These are phyloP conservation scores for Aspergillus brunneoviolaceus DNA, from an alignment of 2,329 filamentous ascomycete genomes.

Conservation along the genomic window DNA sequence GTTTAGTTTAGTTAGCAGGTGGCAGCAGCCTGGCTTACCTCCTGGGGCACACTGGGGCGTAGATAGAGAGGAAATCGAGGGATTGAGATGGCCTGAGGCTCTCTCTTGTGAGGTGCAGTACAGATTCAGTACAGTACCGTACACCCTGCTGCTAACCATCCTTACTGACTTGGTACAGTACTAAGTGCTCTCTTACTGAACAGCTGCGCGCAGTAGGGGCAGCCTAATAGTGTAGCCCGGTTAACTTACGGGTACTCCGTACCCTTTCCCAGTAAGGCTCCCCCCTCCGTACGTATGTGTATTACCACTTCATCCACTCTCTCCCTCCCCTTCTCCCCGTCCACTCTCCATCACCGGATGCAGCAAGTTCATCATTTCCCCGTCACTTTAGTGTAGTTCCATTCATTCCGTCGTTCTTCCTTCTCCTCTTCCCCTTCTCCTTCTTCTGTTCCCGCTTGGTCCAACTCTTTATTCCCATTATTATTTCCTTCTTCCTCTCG, in stretches of 20 bases:
- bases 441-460: conserved; percentile 10
- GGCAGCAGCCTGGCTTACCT: background rate
- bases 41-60: conserved; percentile 10
- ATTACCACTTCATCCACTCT: conserved; percentile 6
- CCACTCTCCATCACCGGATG: background rate
- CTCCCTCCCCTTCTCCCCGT: conserved; percentile 1
- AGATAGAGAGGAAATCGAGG: conserved; percentile 21
- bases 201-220: no score
- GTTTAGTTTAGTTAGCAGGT: background rate
- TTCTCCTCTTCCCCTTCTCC: background rate
- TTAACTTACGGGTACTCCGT: no score
- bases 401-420: conserved; percentile 1
- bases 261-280: no score
- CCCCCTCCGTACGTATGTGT: background rate
- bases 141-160: no score
- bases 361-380: background rate
- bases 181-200: no score
- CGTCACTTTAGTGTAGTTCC: conserved; percentile 10
- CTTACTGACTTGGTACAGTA: no score
- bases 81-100: conserved; percentile 4
- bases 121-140: no score
- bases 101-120: background rate
- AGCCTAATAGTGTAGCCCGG: no score
- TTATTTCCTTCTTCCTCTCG: conserved; percentile 7
- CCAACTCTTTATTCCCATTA: conserved; percentile 4